These are phyloP conservation scores for Fomes fomentarius DNA, from an alignment of 1,284 basidiomycete genomes.

Conservation along the genomic window DNA sequence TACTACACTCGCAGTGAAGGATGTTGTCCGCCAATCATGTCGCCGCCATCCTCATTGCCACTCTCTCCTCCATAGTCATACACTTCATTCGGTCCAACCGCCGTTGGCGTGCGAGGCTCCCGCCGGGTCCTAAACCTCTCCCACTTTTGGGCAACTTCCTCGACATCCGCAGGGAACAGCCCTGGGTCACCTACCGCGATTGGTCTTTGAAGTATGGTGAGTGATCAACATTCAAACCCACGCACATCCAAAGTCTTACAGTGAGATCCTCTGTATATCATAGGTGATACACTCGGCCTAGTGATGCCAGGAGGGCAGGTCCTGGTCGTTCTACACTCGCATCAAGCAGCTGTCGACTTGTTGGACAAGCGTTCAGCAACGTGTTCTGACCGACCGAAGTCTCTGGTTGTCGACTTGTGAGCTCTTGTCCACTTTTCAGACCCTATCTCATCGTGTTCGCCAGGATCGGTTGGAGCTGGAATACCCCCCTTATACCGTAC, in stretches of 20 bases:
- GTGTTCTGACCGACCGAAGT: conserved; percentile 13
- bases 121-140: conserved; percentile 9
- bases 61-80: too few species aligned
- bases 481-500: conserved; percentile 9
- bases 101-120: background rate
- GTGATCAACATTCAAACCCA: background rate
- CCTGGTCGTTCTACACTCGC: conserved; percentile 8
- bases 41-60: background rate
- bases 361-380: conserved; percentile 12
- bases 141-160: conserved; percentile 9
- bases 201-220: conserved; percentile 9
- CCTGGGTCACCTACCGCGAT: conserved; percentile 11
- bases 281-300: conserved; percentile 7
- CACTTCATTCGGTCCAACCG: background rate
- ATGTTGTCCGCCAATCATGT: background rate
- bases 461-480: conserved; percentile 15
- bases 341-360: conserved; percentile 5
- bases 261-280: too few species aligned
- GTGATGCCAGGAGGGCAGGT: conserved; percentile 5
- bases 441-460: background rate
- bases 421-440: background rate
- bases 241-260: too few species aligned
- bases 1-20: too few species aligned
- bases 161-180: conserved; percentile 3
- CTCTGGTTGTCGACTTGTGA: conserved; percentile 6